Percentiles rank a stretch among this genome's conserved stretches.
Conservation (phyloP, 1,139 yeast species). For the Martiniozyma asiatica region DNA sequence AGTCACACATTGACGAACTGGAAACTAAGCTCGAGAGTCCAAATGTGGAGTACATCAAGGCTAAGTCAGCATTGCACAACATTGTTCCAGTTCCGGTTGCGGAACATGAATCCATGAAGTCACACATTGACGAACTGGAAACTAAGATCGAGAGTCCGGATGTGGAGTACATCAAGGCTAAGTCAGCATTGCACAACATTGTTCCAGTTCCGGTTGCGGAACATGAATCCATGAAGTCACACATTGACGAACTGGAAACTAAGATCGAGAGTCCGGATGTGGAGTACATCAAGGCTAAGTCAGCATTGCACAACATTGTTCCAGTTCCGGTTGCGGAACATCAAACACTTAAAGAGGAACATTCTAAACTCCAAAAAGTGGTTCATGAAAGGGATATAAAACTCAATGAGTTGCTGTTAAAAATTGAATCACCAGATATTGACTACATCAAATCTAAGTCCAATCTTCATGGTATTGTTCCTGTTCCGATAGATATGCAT, state of each 20-base stretch:
- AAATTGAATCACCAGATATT: slow-evolving; percentile 11
- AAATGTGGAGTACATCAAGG: too few relatives aligned
- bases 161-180: too few relatives aligned
- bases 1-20: not conserved
- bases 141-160: not conserved
- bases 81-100: slow-evolving; percentile 1
- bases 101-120: slow-evolving; percentile 2
- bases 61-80: not conserved
- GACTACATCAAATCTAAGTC: slow-evolving; percentile 22
- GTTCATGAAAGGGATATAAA: not conserved
- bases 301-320: slow-evolving; percentile 15
- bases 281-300: slow-evolving; percentile 21
- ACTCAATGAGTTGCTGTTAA: slow-evolving; percentile 2
- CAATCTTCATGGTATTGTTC: slow-evolving; percentile 15
- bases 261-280: slow-evolving; percentile 20
- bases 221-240: slow-evolving; percentile 3
- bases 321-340: slow-evolving; percentile 23
- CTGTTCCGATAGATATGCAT: slow-evolving; percentile 22
- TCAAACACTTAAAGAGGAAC: slow-evolving; percentile 6
- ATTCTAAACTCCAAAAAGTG: too few relatives aligned
- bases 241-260: slow-evolving; percentile 1
- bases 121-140: not conserved
- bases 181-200: not conserved
- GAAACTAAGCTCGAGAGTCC: not conserved
- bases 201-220: slow-evolving; percentile 1